Base-by-base conservation (phyloP, 2,329 filamentous ascomycete genomes). In the Fonsecaea nubica region DNA sequence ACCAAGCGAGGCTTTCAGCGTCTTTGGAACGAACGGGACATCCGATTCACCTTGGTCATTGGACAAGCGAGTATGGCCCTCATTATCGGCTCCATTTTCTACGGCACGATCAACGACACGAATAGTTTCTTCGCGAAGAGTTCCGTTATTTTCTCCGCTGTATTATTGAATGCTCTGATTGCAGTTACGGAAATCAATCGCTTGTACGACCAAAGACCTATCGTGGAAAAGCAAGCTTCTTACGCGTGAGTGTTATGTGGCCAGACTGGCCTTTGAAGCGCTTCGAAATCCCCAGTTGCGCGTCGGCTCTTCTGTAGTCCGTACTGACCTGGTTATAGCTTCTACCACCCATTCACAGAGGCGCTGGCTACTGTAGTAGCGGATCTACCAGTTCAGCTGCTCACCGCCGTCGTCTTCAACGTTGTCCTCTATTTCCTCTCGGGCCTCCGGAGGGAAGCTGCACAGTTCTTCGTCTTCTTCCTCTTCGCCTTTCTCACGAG, bases 271-370 rank as follows among this genome's bases (percentile, higher is more conserved):
- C 4, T 21, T 50, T 5, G 18, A 50, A 25, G 45, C 18, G 8
- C 18, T 50, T 15, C 2, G 18, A 18, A 3, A 2, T 25, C 9
- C 45, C 25, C 84, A 86, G 74, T 90, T 91, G 71, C 80, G 87
- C 67, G 82, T 42, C 4, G 7, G 18, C 21, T 5, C 18, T 50
- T 10, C 45, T 10, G 4, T 50, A 2, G 18, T 50, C 2, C 18
- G 12, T 50, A 9, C 45, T 50, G 18, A 50, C 18, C 9, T 12
- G 45, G 12, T 1, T 12, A 12, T 50, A 50, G 45, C 13, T 50
- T 97, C 30, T 96, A 97, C 74, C 93, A 96, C 74, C 92, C 93
- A 0, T 93, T 90, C 10, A 90, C 92, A n/a, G 92, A 97, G 83
- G 91, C 92, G 15, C 84, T 92, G 65, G 87, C 91, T 0, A 95